Percentiles rank a stretch among this genome's conserved stretches.
Conservation (phyloP, 495 filamentous ascomycete species). For the Polyplosphaeria fusca region DNA sequence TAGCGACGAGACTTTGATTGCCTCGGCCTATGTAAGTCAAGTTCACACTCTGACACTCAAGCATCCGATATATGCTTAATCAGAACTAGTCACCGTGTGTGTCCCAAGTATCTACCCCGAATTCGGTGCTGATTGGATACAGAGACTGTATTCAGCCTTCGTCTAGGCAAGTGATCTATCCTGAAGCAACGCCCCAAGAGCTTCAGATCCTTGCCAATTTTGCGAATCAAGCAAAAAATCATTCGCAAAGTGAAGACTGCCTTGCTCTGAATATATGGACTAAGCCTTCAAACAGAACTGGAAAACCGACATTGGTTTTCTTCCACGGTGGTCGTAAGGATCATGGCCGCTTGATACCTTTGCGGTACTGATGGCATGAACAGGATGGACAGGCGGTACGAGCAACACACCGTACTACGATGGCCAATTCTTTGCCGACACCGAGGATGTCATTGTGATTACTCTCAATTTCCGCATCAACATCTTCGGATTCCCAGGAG, state of each 20-base stretch:
- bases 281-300: conserved; percentile 1
- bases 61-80: background rate
- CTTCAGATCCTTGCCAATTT: background rate
- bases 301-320: conserved; percentile 1
- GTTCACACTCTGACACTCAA: background rate
- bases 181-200: background rate
- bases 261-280: conserved; percentile 10
- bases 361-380: background rate
- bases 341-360: background rate
- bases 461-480: conserved; percentile 12
- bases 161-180: background rate
- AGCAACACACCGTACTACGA: background rate
- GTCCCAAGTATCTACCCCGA: background rate
- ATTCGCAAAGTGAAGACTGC: conserved; percentile 7
- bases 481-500: conserved; percentile 16
- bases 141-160: background rate
- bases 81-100: background rate
- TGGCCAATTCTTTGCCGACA: background rate
- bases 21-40: background rate
- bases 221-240: background rate
- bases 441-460: conserved; percentile 6
- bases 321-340: conserved; percentile 5
- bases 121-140: background rate
- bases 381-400: conserved; percentile 1
- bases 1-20: background rate